Base-by-base conservation (phyloP, 106 monocot genomes). In the Posidonia australis region DNA sequence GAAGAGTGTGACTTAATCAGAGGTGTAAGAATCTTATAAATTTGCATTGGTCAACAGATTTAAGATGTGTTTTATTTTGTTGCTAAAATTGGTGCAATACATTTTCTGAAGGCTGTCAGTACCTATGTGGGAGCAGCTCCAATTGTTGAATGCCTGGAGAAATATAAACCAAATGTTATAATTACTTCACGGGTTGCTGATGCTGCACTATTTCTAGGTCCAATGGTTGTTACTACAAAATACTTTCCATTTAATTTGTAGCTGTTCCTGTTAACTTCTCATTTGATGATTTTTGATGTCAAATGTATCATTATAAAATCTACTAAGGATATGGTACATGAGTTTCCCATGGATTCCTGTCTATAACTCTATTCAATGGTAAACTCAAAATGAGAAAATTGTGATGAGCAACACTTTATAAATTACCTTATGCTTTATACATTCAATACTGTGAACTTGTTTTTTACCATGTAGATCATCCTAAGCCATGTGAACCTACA, bases 111-210 rank as follows among this genome's bases (percentile, higher is more conserved):
- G 82, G 98, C 85, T 74, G 58, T 45, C 26, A 87, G 91, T 60
- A 98, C 98, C 30, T 91, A 91, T 62, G 58, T 99, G 22, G 98
- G 98, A 68, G 91, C 91, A 64, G 87, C 87, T 68, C 87, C 98
- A 9, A 85, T 99, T 67, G 91, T 91, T 72, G 70, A 80, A 32
- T 99, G 98, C 70, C 71, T 99, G 44, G 87, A 99, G 76, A 91
- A 56, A n/a, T 83, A 85, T 48, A 67, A 83, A 22, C 90, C 98
- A 62, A 69, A 99, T 61, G 81, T 91, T 60, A 62, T 91, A 51
- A 81, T 98, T 51, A 87, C 98, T 65, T 91, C 98, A 67, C 61
- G 98, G 51, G 80, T 90, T 75, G 91, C 98, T 59, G 98, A 98
- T 83, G 87, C 91, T 68, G 80, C 91, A 31, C 76, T 98, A n/a